Base-by-base conservation (phyloP, 768 basidiomycete genomes). In the Chalciporus chontae region DNA sequence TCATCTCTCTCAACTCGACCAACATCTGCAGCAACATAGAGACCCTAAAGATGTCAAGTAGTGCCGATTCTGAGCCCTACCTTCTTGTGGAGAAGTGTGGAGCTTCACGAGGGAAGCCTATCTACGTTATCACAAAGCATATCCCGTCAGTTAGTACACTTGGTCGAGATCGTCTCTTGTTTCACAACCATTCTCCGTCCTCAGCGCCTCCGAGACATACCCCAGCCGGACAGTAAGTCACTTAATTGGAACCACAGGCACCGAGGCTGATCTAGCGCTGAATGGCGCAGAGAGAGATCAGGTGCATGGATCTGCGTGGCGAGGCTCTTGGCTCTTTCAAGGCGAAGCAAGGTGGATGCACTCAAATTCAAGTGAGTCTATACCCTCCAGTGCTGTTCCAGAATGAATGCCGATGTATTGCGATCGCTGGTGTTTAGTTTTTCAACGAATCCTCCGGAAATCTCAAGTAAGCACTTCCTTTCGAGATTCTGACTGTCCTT, bases 61-160 rank as follows among this genome's bases (percentile, higher is more conserved):
- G 24, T 38, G 52, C 15, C 34, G 48, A 63, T 24, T 37, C 52
- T 51, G 66, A 68, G 49, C 73, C 71, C 37, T 67, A 68, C 48
- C 69, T 72, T 41, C 61, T 74, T 46, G 68, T 72, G 27, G 71
- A 72, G 58, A 74, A 73, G 57, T 72, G 71, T 48, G 71, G 71
- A 9, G 68, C 73, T 31, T 67, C 67, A 26, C 65, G 72, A n/a
- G 71, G 73, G 40, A 69, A 64, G 44, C 71, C 71, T 43, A 73
- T 72, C 55, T 72, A 72, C 48, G 71, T 72, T 55, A 74, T 72
- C 60, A 72, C 71, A 17, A 73, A 72, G 56, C 56, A 72, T 41
- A 69, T 58, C 32, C 73, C 71, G 73, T 73, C 52, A 72, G 71
- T 73, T 24, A 43, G 38, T 45, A 36, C 39, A 40, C 17, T 44